Evolutionary conservation across 2,329 filamentous ascomycete species (phyloP).

Genomic region (Nigrograna mackinnonii): DNA sequence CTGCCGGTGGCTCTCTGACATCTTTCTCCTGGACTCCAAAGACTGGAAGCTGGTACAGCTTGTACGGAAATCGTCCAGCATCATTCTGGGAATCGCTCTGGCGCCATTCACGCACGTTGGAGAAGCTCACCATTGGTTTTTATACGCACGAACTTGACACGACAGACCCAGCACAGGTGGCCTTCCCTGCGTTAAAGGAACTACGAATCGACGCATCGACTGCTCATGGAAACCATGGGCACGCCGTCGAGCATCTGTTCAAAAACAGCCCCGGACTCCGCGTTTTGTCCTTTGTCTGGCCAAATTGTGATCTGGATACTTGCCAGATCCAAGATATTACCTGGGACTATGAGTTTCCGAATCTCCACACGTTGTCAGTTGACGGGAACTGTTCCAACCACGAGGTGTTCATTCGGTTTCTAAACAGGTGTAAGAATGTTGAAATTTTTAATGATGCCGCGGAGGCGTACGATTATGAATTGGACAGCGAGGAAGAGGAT

Average conservation of each 20-base stretch:
- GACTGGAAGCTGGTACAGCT: not conserved
- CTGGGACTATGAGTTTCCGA: conserved; percentile 12
- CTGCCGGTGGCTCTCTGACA: not conserved
- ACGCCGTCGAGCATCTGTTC: conserved; percentile 7
- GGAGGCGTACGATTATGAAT: conserved; percentile 1
- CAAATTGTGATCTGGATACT: conserved; percentile 12
- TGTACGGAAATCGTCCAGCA: not conserved
- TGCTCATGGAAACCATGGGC: conserved; percentile 11
- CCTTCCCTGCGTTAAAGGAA: conserved; percentile 5
- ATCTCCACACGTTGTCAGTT: conserved; percentile 4
- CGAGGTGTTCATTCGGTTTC: conserved; percentile 2
- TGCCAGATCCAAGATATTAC: conserved; percentile 13
- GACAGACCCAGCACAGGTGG: not conserved
- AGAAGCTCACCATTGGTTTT: conserved; percentile 7
- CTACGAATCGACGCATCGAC: conserved; percentile 6
- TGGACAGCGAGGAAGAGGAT: not conserved
- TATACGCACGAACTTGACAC: conserved; percentile 10
- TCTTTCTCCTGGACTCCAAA: conserved; percentile 3
- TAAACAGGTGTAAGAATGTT: conserved; percentile 4
- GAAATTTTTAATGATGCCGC: conserved; percentile 6
- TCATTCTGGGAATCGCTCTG: conserved; percentile 10
- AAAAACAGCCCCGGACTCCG: conserved; percentile 7
- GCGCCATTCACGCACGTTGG: conserved; percentile 4
- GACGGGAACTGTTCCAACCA: conserved; percentile 6
- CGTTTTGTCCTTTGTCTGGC: conserved; percentile 9